phyloP scores from a whole-genome alignment of 176 grass and related monocot genomes.

The Musa troglodytarum region DNA sequence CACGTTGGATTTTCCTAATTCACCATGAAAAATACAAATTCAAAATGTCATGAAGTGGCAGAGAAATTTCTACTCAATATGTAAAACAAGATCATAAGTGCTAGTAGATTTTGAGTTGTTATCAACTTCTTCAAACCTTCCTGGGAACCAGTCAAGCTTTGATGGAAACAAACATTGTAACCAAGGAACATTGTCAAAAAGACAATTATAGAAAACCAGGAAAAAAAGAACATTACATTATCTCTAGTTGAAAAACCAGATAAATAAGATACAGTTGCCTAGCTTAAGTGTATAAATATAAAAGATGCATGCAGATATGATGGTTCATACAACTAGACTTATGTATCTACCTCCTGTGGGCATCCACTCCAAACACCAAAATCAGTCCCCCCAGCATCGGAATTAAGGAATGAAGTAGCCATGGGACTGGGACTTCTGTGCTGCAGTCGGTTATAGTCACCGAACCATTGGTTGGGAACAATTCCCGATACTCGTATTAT shows the following conservation, averaged over 20 bases:
- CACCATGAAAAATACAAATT: no score
- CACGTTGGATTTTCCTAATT: no score
- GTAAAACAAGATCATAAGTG: no score
- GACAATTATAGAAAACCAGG: neutral
- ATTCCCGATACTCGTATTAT: slow-evolving; percentile 37
- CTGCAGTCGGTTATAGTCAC: slow-evolving; percentile 33
- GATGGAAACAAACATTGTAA: neutral
- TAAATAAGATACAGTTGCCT: neutral
- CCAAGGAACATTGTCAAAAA: no score
- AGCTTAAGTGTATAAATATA: neutral
- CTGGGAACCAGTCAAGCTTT: no score
- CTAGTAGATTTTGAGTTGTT: no score
- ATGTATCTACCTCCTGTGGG: slow-evolving; percentile 28
- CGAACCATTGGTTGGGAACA: slow-evolving; percentile 35
- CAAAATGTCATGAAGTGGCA: no score
- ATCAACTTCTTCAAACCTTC: no score
- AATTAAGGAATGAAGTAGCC: slow-evolving; percentile 33
- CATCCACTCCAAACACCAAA: slow-evolving; percentile 26
- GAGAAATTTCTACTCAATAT: no score
- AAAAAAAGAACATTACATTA: neutral
- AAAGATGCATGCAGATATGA: neutral
- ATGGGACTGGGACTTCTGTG: slow-evolving; percentile 46
- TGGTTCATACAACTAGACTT: neutral
- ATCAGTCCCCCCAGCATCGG: slow-evolving; percentile 22
- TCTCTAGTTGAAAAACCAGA: neutral